Evolutionary conservation across 345 rosid genomes (phyloP), one percentile per base, ranked within the genome.

Genomic region (Camelina sativa): DNA sequence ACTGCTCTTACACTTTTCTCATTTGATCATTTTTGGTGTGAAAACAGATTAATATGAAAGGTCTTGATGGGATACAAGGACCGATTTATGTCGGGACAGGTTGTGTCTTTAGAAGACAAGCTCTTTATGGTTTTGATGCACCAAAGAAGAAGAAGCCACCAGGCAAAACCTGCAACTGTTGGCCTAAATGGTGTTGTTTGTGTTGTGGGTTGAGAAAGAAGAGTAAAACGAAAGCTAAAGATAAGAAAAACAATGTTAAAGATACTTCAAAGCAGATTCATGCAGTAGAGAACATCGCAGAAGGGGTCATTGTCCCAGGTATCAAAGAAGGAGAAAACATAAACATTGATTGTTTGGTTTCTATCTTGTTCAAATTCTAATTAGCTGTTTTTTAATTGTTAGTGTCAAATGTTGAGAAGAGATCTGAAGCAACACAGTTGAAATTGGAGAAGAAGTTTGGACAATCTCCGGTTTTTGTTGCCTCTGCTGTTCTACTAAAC

Each of bases 41-140:
- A 30, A 69, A 77, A 78, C 90, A 94, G 98, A 90, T 94, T 77
- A 94, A 94, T 79, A 90, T 94, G 98, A 94, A 94, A 84, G 98
- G 98, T 57, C 81, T 91, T n/a, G 98, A 94, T 76, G 98, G 98
- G 46, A 76, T 91, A 65, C 98, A 94, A 88, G 98, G 98, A 61
- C 98, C 98, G 8, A 91, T 91, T 52, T 94, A 94, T 54, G 98
- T 91, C 0, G 98, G 98, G 60, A 93, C 98, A 25, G 98, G 98
- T 50, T 93, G 98, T 75, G 97, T 93, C 60, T 94, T 94, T 85
- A 82, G 96, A 77, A 91, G 98, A 87, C 88, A 84, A 74, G 97
- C 98, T 23, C 91, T 94, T 30, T 94, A 94, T 53, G 98, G 96
- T 53, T 83, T 67, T 74, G 98, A 94, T 84, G 98, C 97, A 67